Evolutionary conservation across 805 yeast genomes (phyloP), one percentile per base, ranked within the genome.

Genomic region (Lipomyces spencermartinsiae): DNA sequence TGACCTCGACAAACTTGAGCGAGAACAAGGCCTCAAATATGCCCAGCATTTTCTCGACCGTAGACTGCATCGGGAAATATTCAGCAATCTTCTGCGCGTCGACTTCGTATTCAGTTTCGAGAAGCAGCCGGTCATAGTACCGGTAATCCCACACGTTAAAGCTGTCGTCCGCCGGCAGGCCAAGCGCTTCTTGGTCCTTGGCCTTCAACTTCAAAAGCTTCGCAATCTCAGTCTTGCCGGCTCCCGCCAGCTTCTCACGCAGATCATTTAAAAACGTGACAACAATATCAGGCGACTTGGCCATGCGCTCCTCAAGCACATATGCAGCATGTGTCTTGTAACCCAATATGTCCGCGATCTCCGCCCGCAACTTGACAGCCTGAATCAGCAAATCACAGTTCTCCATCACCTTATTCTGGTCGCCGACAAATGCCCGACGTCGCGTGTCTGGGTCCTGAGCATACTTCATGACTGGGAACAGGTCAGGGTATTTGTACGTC

Each of bases 401-500:
- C 69, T 84, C 85, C 9, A 88, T 85, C 58, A 84, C 86, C 74
- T 90, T 89, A 76, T 86, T 85, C 77, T 89, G 92, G 77, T 88
- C 89, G 35, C 89, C 92, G 58, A 85, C 74, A 73, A 83, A 89
- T 1, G 92, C 92, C 12, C 78, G 75, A 74, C 85, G 87, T 79
- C 97, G 85, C 1, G 95, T 90, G 25, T 84, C 84, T 56, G 87
- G 83, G 70, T 79, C 79, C 65, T 83, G 81, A 56, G 96, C 93
- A 77, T 87, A 87, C 76, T 90, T 89, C 77, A 90, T 78, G n/a
- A 89, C 89, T 1, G 96, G 96, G 69, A 89, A 80, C 59, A 89
- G 78, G 75, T 91, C 97, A 0, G 97, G 95, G 74, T 89, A 90
- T 77, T 92, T 91, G 81, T 86, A 90, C 1, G 95, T 89, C 82